A percentile compares a stretch with the other conserved stretches of the same genome.
Evolutionary conservation across 1,284 basidiomycete genomes (phyloP).

Genomic region (Cerrena zonata): DNA sequence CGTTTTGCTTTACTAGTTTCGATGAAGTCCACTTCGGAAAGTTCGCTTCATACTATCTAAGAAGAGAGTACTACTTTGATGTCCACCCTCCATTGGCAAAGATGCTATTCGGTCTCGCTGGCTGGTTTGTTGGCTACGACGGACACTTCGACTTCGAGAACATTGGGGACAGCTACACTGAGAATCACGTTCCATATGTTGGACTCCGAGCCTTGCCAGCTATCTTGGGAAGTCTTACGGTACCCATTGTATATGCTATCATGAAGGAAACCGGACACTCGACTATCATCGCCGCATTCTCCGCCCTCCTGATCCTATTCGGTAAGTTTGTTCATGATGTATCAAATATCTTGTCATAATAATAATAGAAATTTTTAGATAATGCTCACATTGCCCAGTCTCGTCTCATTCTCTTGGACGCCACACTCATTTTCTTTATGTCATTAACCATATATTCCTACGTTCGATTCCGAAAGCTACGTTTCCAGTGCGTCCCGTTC

Average conservation of each 20-base stretch:
- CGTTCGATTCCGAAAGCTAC: conserved; percentile 90
- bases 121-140: conserved; percentile 95
- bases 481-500: conserved; percentile 66
- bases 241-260: conserved; percentile 89
- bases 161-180: conserved; percentile 90
- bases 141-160: conserved; percentile 90
- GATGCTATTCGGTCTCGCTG: conserved; percentile 84
- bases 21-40: conserved; percentile 97
- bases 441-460: conserved; percentile 91
- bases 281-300: conserved; percentile 82
- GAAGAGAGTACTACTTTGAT: conserved; percentile 95
- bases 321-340: conserved; percentile 46
- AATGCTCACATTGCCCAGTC: conserved; percentile 95
- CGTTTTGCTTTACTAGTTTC: conserved; percentile 50
- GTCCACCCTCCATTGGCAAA: conserved; percentile 97
- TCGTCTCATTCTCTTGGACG: conserved; percentile 92
- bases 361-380: conserved; percentile 44
- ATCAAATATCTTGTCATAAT: conserved; percentile 7
- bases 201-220: conserved; percentile 91
- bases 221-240: conserved; percentile 81
- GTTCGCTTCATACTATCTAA: conserved; percentile 89
- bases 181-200: conserved; percentile 86
- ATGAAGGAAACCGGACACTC: conserved; percentile 98
- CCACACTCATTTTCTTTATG: conserved; percentile 94
- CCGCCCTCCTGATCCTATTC: conserved; percentile 79